These are phyloP conservation scores for Backusella westeae DNA, from an alignment of 192 early-diverging fungal species.

Conservation along the genomic window DNA sequence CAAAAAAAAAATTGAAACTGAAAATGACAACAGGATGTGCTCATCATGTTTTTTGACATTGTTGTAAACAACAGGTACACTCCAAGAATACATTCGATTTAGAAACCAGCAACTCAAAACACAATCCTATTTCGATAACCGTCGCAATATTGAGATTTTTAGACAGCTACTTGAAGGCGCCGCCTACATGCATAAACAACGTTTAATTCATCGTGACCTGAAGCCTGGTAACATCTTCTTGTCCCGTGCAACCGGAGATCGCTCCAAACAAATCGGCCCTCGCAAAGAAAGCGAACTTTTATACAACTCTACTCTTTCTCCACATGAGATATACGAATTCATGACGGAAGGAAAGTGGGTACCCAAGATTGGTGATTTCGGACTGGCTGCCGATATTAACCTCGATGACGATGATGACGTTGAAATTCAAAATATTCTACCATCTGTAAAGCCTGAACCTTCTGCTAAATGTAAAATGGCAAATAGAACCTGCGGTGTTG, in stretches of 20 bases:
- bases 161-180: constrained; percentile 78
- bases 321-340: constrained; percentile 6
- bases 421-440: not conserved
- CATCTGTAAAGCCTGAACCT: not conserved
- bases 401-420: constrained; percentile 8
- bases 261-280: not conserved
- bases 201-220: constrained; percentile 74
- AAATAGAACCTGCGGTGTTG: constrained; percentile 19
- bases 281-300: constrained; percentile 5
- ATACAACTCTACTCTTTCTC: constrained; percentile 25
- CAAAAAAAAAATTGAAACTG: not conserved
- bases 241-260: constrained; percentile 1
- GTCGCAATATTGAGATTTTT: constrained; percentile 49
- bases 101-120: constrained; percentile 24
- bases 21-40: not conserved
- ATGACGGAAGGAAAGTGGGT: constrained; percentile 47
- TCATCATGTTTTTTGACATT: not conserved
- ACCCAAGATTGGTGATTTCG: constrained; percentile 95
- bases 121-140: constrained; percentile 1
- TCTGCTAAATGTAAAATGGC: not conserved
- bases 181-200: constrained; percentile 64
- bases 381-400: constrained; percentile 72
- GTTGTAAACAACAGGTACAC: constrained; percentile 33
- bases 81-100: constrained; percentile 60
- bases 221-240: constrained; percentile 72